Base-by-base conservation (phyloP, 331 rosid genomes). In the Telfairia occidentalis region DNA sequence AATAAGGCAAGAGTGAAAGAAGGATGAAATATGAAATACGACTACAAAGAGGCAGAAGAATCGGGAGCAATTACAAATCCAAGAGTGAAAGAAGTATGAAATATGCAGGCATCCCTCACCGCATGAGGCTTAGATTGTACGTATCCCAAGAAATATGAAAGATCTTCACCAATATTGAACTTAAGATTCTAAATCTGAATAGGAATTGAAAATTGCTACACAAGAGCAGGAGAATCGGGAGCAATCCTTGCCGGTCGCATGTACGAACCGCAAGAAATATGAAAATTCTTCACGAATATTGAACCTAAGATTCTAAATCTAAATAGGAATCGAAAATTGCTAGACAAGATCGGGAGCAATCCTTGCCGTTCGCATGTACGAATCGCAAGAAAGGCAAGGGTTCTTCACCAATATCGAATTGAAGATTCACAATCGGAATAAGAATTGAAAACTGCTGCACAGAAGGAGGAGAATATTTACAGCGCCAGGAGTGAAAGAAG, bases 331-430 rank as follows among this genome's bases (percentile, higher is more conserved):
- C 5, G 37, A 32, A 32, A 32, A 32, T 38, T 1, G 43, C 43
- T 38, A 38, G 8, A 46, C 52, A 46, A 8, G 9, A 46, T 2
- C n/a, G 9, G 16, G 16, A 46, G 52, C 12, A 46, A 42, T 8
- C 3, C 46, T 1, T 1, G 46, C 46, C 42, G 42, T 4, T 0
- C 7, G 19, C n/a, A 16, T 5, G 19, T 46, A 13, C n/a, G 19
- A 16, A 46, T 46, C 7, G 53, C 53, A 76, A 46, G 79, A 76
- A 48, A 64, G 8, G 60, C 64, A 76, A 16, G 64, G 63, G 50
- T 64, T 76, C 19, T 64, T 63, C 26, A 63, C 61, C 50, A 64
- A 15, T 5, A 61, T 57, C 8, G 60, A 58, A 15, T 42, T 26
- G 0, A 24, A 24, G 4, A 53, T n/a, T 45, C 50, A 10, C 50